phyloP scores from a whole-genome alignment of 1,284 basidiomycete species.

The Pseudozyma hubeiensis region DNA sequence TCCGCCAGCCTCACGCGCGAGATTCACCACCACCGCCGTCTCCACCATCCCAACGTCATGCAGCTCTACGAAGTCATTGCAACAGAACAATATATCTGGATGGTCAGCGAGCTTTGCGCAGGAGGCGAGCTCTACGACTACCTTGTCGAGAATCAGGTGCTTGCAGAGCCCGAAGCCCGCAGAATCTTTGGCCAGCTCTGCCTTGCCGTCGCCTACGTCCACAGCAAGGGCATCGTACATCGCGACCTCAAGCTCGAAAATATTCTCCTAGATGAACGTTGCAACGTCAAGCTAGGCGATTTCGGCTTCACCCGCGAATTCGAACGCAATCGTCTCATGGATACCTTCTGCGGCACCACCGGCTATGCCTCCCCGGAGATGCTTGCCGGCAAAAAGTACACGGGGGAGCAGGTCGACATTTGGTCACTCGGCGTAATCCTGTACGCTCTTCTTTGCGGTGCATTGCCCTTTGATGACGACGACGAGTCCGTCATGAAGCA shows the following conservation, averaged over 20 bases:
- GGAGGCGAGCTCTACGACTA: constrained; percentile 77
- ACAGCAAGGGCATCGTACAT: constrained; percentile 70
- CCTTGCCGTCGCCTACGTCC: constrained; percentile 70
- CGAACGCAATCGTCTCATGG: constrained; percentile 83
- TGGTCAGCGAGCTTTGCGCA: constrained; percentile 94
- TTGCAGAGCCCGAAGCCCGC: constrained; percentile 67
- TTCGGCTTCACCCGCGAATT: constrained; percentile 97
- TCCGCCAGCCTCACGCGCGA: constrained; percentile 84
- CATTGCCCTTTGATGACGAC: constrained; percentile 96
- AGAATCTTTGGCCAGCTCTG: constrained; percentile 70
- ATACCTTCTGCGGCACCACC: constrained; percentile 96
- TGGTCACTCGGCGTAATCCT: constrained; percentile 98
- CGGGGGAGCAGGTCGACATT: constrained; percentile 94
- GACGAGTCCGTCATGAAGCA: constrained; percentile 89
- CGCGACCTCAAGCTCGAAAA: constrained; percentile 73
- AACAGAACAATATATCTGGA: constrained; percentile 94
- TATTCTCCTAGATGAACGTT: constrained; percentile 70
- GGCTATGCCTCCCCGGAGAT: constrained; percentile 96
- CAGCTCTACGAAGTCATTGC: constrained; percentile 98
- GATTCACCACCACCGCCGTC: constrained; percentile 95
- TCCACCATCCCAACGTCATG: constrained; percentile 93
- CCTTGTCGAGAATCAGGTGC: constrained; percentile 69
- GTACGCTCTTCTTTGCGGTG: constrained; percentile 91
- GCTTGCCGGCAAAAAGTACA: constrained; percentile 87
- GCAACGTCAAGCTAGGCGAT: constrained; percentile 78